Base-by-base conservation (phyloP, 768 basidiomycete species). In the Neoboletus subvelutipes region DNA sequence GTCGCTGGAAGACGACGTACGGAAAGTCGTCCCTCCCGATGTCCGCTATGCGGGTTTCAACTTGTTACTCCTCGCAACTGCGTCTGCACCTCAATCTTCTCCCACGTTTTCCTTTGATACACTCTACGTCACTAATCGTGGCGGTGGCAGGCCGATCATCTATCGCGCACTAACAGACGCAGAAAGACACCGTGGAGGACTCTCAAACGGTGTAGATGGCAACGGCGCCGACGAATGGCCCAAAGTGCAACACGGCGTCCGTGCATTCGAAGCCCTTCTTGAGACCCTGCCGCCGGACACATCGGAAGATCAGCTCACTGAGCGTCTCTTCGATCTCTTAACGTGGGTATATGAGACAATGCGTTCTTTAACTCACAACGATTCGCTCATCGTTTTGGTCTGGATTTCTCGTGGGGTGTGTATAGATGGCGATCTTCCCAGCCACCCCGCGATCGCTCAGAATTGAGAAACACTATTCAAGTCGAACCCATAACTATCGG, bases 161-260 rank as follows among this genome's bases (percentile, higher is more conserved):
- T 71, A 77, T 43, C 84, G 87, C 5, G 61, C 79, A 20, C 79
- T 90, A n/a, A 71, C 77, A 4, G 62, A 70, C 20, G 68, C 72
- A 15, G 84, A 90, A 63, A 69, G 78, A 51, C 65, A 64, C 41
- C 79, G 77, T 59, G 84, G 85, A 3, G 87, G 82, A 2, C 71
- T 93, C 41, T 91, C 92, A 34, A 92, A 92, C 64, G 90, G 89
- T 15, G 71, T 89, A 46, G 88, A 90, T 65, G 82, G 81, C n/a
- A 57, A 69, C 52, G 84, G 79, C 36, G 84, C 78, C 40, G 74
- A 78, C 52, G 75, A 77, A 7, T 93, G 90, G 91, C 86, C 86
- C 26, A 94, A 93, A 75, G 82, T 93, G 7, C 71, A 76, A 50
- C 78, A 81, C 58, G 92, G 88, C 37, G 75, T 75, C 29, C 66